Evolutionary conservation across 257 asterid genomes (phyloP).

Genomic region (Ilex aquifolium): DNA sequence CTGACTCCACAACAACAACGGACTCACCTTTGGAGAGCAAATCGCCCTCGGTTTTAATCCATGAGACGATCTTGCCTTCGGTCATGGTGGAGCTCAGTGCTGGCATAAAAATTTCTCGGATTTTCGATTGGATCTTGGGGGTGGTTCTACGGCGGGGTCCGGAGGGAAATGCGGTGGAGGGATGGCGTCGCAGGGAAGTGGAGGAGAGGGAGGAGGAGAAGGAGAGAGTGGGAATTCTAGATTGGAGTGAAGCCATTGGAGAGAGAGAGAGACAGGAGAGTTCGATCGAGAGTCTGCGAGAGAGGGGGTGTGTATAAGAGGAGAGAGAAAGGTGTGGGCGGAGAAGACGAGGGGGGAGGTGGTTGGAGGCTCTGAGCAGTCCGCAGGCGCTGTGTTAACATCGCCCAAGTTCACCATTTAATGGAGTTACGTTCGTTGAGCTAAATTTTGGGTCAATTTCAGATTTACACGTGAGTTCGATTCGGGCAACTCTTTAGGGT

Average conservation of each 20-base stretch:
- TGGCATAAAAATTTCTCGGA: conserved; percentile 95
- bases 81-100: conserved; percentile 95
- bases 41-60: conserved; percentile 87
- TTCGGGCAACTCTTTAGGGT: too few species aligned
- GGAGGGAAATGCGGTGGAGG: conserved; percentile 29
- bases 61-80: conserved; percentile 81
- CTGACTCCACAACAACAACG: conserved; percentile 83
- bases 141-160: conserved; percentile 19
- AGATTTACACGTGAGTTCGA: too few species aligned
- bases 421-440: too few species aligned
- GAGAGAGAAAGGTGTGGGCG: conserved; percentile 29
- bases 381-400: conserved; percentile 18
- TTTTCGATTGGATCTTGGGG: conserved; percentile 40
- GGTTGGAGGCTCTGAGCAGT: conserved; percentile 33
- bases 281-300: neutral
- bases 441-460: too few species aligned
- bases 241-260: conserved; percentile 27
- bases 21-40: conserved; percentile 68
- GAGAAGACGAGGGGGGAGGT: conserved; percentile 58
- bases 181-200: conserved; percentile 34
- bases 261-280: conserved; percentile 11
- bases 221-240: conserved; percentile 31
- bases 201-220: conserved; percentile 60
- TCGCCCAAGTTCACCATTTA: too few species aligned
- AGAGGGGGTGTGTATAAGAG: conserved; percentile 3